Evolutionary conservation across 352 stramenopile genomes (phyloP).

Genomic region (Globisporangium cederbergense): DNA sequence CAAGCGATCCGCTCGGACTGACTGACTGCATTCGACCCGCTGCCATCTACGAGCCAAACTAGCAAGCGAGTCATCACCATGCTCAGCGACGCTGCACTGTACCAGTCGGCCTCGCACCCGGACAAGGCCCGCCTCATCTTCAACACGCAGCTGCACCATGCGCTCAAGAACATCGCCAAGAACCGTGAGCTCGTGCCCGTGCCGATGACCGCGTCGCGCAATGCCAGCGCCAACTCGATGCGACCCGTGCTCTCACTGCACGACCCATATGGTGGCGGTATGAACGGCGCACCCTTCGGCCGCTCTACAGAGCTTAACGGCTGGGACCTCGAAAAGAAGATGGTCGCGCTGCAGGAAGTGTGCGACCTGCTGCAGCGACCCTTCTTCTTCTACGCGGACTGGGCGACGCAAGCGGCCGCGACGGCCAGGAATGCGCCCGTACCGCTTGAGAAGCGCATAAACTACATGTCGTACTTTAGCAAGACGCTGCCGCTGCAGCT

Average conservation of each 20-base stretch:
- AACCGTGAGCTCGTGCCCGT: conserved; percentile 46
- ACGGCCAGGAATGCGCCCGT: conserved; percentile 21
- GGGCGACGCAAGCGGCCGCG: conserved; percentile 27
- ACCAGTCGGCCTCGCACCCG: conserved; percentile 42
- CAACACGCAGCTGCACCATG: conserved; percentile 69
- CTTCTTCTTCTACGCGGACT: conserved; percentile 80
- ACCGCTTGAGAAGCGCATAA: conserved; percentile 44
- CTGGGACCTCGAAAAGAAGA: conserved; percentile 83
- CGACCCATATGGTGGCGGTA: conserved; percentile 21
- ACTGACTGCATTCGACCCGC: too few relatives aligned
- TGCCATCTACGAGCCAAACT: too few relatives aligned
- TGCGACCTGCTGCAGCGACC: conserved; percentile 59
- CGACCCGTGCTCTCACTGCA: conserved; percentile 33
- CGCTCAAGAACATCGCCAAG: conserved; percentile 64
- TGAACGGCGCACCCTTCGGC: conserved; percentile 3
- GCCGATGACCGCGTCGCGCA: conserved; percentile 7
- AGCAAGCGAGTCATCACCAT: conserved; percentile 7
- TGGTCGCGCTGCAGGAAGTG: conserved; percentile 54
- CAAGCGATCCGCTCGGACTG: too few relatives aligned
- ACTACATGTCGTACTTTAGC: conserved; percentile 61
- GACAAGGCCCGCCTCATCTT: conserved; percentile 63
- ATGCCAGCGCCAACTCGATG: conserved; percentile 25
- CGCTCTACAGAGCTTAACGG: conserved; percentile 55
- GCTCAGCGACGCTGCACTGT: conserved; percentile 41
- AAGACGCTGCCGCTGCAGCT: conserved; percentile 67